A percentile compares a stretch with the other conserved stretches of the same genome.
Evolutionary conservation across 225 moss, liverwort and hornwort species (phyloP).

Genomic region (Climacium dendroides): DNA sequence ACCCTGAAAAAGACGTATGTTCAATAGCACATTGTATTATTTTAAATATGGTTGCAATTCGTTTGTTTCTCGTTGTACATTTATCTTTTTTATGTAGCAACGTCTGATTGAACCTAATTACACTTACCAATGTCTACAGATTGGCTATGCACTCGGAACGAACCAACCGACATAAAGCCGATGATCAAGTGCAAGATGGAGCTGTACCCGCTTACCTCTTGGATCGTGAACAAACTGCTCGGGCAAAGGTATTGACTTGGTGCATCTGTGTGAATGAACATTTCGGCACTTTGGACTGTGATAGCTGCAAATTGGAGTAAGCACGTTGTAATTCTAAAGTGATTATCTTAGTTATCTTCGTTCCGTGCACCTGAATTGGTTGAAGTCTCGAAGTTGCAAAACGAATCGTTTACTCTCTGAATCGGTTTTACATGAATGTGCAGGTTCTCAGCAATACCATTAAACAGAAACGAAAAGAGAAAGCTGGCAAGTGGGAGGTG

Average conservation of each 20-base stretch:
- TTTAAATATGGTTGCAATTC: not conserved
- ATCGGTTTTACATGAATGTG: not conserved
- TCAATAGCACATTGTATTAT: not conserved
- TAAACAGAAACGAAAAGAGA: slow-evolving; percentile 98
- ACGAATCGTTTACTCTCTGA: not conserved
- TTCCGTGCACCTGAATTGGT: not conserved
- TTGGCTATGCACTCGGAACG: slow-evolving; percentile 96
- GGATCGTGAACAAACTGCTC: slow-evolving; percentile 93
- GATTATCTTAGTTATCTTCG: not conserved
- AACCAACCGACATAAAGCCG: slow-evolving; percentile 88
- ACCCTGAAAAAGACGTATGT: slow-evolving; percentile 95
- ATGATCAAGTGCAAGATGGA: slow-evolving; percentile 91
- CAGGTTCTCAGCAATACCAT: slow-evolving; percentile 97
- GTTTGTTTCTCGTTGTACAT: not conserved
- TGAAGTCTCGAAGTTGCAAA: not conserved
- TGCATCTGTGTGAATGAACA: not conserved
- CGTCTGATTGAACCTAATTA: not conserved
- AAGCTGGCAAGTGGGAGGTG: slow-evolving; percentile 98
- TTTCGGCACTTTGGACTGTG: not conserved
- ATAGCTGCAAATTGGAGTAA: not conserved
- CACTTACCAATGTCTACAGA: slow-evolving; percentile 8
- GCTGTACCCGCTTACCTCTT: slow-evolving; percentile 88
- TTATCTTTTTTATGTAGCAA: not conserved
- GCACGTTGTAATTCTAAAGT: not conserved
- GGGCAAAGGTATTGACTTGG: slow-evolving; percentile 57